These are phyloP conservation scores for Peronosclerospora sorghi DNA, from an alignment of 352 stramenopile genomes.

Conservation along the genomic window DNA sequence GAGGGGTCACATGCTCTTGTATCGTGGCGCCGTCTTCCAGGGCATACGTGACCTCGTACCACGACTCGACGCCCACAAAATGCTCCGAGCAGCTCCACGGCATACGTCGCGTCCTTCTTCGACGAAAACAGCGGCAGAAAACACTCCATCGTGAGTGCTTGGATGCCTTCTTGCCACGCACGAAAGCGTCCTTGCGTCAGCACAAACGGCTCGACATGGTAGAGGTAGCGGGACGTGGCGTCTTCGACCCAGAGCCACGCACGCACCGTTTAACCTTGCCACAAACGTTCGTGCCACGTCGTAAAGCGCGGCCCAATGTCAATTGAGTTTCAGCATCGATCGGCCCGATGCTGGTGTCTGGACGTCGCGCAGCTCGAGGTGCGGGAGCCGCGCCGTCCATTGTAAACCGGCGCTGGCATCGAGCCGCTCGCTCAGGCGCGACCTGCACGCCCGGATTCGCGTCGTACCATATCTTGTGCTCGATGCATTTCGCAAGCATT, in stretches of 20 bases:
- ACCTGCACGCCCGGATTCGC: slow-evolving; percentile 92
- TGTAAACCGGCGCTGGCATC: too few relatives aligned
- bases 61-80: slow-evolving; percentile 93
- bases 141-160: slow-evolving; percentile 86
- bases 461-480: slow-evolving; percentile 96
- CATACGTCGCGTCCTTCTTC: slow-evolving; percentile 84
- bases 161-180: slow-evolving; percentile 48
- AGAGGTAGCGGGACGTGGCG: slow-evolving; percentile 83
- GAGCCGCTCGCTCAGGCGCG: too few relatives aligned
- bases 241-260: slow-evolving; percentile 98
- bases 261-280: slow-evolving; percentile 48
- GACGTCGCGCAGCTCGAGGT: too few relatives aligned
- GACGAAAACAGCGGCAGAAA: slow-evolving; percentile 93
- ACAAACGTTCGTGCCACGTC: slow-evolving; percentile 53
- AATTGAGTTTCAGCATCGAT: slow-evolving; percentile 90
- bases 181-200: slow-evolving; percentile 73
- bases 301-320: slow-evolving; percentile 49
- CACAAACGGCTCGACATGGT: slow-evolving; percentile 88
- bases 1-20: too few relatives aligned
- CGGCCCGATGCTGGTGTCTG: slow-evolving; percentile 92
- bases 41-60: slow-evolving; percentile 66
- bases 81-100: slow-evolving; percentile 91
- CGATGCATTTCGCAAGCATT: slow-evolving; percentile 93
- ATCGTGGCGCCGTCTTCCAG: slow-evolving; percentile 19
- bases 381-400: too few relatives aligned